A percentile compares a stretch with the other conserved stretches of the same genome.
These are phyloP conservation scores for Penicillium oxalicum DNA, from an alignment of 2,329 filamentous ascomycete species.

Conservation along the genomic window DNA sequence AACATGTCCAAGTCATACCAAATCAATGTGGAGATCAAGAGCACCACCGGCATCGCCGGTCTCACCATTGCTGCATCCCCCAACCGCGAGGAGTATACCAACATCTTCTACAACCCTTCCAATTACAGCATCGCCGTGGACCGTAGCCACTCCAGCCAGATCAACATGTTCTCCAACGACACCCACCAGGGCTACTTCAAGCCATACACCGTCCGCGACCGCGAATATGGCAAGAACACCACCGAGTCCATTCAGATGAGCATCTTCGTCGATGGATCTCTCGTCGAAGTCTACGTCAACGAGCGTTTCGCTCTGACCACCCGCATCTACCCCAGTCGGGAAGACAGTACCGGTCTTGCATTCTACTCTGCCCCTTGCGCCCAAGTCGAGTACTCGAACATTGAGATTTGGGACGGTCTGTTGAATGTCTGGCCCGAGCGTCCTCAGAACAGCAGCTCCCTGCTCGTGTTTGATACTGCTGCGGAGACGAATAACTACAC, in stretches of 20 bases:
- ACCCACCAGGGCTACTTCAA: slow-evolving; percentile 11
- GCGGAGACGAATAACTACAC: slow-evolving; percentile 13
- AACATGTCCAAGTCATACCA: slow-evolving; percentile 9
- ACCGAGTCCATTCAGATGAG: slow-evolving; percentile 9
- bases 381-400: slow-evolving; percentile 5
- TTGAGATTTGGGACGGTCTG: slow-evolving; percentile 15
- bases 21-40: slow-evolving; percentile 5
- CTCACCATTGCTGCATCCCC: slow-evolving; percentile 10
- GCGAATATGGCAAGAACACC: background rate
- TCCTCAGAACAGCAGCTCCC: slow-evolving; percentile 11
- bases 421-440: slow-evolving; percentile 12
- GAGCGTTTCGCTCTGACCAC: slow-evolving; percentile 13
- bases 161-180: slow-evolving; percentile 5
- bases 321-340: slow-evolving; percentile 12
- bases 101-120: slow-evolving; percentile 11
- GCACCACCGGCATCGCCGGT: slow-evolving; percentile 7
- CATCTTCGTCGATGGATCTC: slow-evolving; percentile 12
- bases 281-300: slow-evolving; percentile 13
- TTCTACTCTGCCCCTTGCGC: slow-evolving; percentile 2
- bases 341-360: slow-evolving; percentile 8
- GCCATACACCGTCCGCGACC: slow-evolving; percentile 4
- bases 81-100: slow-evolving; percentile 11
- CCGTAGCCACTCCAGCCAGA: slow-evolving; percentile 9
- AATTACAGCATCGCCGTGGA: slow-evolving; percentile 8
- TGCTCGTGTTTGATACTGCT: slow-evolving; percentile 12